These are phyloP conservation scores for Diutina scorzettiae DNA, from an alignment of 1,139 yeast species.

Conservation along the genomic window DNA sequence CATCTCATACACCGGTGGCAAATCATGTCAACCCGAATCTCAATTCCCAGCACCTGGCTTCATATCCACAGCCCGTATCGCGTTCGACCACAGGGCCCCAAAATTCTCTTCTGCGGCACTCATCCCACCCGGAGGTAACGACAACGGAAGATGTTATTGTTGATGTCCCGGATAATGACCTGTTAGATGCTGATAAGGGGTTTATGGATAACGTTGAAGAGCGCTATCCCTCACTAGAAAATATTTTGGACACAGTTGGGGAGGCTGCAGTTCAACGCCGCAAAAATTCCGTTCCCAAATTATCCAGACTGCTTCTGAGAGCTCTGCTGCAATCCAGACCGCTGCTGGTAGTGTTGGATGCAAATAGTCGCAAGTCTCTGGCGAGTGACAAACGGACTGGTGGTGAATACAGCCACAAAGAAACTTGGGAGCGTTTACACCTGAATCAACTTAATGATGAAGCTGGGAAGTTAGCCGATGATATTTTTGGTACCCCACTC, in stretches of 20 bases:
- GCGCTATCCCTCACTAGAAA: conserved; percentile 33
- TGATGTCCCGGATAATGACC: conserved; percentile 17
- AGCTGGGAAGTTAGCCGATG: conserved; percentile 31
- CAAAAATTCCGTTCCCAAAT: background rate
- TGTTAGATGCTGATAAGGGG: conserved; percentile 2
- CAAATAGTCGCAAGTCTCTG: conserved; percentile 5
- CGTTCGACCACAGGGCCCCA: background rate
- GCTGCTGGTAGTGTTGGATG: conserved; percentile 3
- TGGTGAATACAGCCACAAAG: conserved; percentile 19
- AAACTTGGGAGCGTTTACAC: conserved; percentile 26
- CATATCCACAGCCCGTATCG: background rate
- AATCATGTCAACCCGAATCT: background rate
- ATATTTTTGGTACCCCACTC: conserved; percentile 18
- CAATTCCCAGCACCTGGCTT: background rate
- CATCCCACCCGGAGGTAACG: background rate
- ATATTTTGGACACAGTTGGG: conserved; percentile 13
- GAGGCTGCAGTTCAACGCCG: background rate
- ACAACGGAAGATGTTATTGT: conserved; percentile 15
- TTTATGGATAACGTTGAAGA: conserved; percentile 29
- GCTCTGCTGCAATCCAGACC: conserved; percentile 7
- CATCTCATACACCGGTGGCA: background rate
- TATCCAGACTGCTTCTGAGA: conserved; percentile 2
- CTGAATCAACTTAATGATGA: conserved; percentile 9
- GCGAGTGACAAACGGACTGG: background rate
- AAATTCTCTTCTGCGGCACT: background rate